Evolutionary conservation across 176 grass and related monocot genomes (phyloP).

Genomic region (Rhynchospora breviuscula): DNA sequence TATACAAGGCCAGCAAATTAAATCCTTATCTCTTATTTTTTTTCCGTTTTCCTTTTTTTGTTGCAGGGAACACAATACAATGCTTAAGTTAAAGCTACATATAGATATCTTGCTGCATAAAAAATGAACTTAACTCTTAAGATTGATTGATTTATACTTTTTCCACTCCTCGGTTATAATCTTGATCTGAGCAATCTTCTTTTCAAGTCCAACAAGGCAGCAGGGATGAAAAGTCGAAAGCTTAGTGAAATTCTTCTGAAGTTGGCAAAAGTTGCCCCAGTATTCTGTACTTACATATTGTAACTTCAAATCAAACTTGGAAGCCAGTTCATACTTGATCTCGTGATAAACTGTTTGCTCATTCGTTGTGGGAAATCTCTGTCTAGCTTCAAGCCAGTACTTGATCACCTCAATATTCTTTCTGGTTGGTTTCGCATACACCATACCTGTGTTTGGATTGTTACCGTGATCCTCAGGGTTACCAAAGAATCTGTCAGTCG

Average conservation of each 20-base stretch:
- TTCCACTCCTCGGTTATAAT: slow-evolving; percentile 48
- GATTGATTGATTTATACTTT: slow-evolving; percentile 32
- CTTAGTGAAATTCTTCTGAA: slow-evolving; percentile 42
- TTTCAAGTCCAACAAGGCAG: slow-evolving; percentile 43
- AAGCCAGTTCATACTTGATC: slow-evolving; percentile 50
- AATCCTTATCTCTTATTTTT: too few relatives aligned
- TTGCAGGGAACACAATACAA: neutral
- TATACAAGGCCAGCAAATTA: too few relatives aligned
- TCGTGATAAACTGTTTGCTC: slow-evolving; percentile 77
- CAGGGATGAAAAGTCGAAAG: slow-evolving; percentile 80
- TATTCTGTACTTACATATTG: slow-evolving; percentile 43
- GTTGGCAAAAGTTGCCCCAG: slow-evolving; percentile 56
- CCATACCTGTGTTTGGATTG: slow-evolving; percentile 70
- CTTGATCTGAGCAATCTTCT: slow-evolving; percentile 51
- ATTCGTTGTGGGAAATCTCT: slow-evolving; percentile 31
- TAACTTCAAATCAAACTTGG: slow-evolving; percentile 25
- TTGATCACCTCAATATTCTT: slow-evolving; percentile 48
- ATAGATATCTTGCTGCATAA: neutral
- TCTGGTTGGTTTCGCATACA: slow-evolving; percentile 37
- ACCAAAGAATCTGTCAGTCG: slow-evolving; percentile 54
- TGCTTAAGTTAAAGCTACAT: neutral
- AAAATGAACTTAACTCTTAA: slow-evolving; percentile 1
- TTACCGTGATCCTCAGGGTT: slow-evolving; percentile 37
- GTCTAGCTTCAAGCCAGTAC: slow-evolving; percentile 35
- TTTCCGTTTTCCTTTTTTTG: too few relatives aligned